Conservation (phyloP, 1,284 basidiomycete species). For the Austroboletus rostrupii region DNA sequence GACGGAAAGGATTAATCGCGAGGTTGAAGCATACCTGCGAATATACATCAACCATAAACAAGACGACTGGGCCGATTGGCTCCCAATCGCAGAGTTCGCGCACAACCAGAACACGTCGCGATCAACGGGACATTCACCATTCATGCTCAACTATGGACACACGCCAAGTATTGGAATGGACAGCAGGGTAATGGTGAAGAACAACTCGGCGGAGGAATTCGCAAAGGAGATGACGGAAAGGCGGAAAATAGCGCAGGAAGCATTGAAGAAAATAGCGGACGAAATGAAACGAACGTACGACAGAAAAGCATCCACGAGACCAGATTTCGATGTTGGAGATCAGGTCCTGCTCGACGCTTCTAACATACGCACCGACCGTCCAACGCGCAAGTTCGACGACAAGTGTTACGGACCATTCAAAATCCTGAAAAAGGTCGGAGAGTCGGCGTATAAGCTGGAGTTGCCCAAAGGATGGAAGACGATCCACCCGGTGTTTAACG, state of each 20-base stretch:
- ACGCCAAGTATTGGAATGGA: neutral
- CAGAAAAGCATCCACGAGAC: neutral
- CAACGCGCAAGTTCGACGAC: neutral
- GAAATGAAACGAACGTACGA: neutral
- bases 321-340: neutral
- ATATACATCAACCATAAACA: conserved; percentile 32
- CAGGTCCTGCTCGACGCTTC: neutral
- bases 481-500: neutral
- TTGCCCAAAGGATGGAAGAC: neutral
- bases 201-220: neutral
- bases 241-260: neutral
- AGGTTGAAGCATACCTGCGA: conserved; percentile 32
- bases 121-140: neutral
- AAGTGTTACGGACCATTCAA: neutral
- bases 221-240: neutral
- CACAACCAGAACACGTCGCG: conserved; percentile 3
- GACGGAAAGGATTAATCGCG: conserved; percentile 35
- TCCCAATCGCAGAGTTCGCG: conserved; percentile 32
- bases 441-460: neutral
- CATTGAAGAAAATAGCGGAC: fast-evolving
- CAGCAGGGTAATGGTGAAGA: too few species aligned
- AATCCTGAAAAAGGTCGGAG: neutral
- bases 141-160: neutral
- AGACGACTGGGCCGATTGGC: conserved; percentile 34
- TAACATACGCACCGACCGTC: neutral